Conservation (phyloP, 768 basidiomycete genomes). For the Mycena vulgaris region DNA sequence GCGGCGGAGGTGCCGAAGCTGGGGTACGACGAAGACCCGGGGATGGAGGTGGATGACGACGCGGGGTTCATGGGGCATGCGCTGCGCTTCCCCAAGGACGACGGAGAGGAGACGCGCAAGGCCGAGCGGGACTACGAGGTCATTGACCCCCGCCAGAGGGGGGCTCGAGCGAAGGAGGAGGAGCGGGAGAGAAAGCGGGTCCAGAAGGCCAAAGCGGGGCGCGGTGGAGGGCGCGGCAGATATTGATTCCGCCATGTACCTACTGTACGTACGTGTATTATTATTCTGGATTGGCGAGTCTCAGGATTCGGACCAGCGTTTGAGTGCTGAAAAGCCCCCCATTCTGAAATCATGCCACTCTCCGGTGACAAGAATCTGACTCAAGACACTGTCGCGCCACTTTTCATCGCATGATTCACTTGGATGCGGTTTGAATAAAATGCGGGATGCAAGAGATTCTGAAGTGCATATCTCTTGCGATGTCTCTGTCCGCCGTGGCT, state of each 20-base stretch:
- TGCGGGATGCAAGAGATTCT: no score
- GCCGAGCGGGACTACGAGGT: constrained; percentile 92
- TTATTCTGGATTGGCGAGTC: neutral
- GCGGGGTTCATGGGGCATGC: constrained; percentile 81
- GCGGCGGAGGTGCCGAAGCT: constrained; percentile 41
- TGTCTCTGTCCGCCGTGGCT: no score
- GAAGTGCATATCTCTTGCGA: no score
- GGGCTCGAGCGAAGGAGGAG: constrained; percentile 84
- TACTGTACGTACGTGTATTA: neutral
- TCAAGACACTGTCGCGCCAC: no score
- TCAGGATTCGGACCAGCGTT: no score
- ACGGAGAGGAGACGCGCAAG: constrained; percentile 80
- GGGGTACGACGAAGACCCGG: constrained; percentile 58
- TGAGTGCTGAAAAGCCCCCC: no score
- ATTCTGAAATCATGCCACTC: no score
- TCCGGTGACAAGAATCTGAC: no score
- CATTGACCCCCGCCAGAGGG: constrained; percentile 84
- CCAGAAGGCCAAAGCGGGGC: constrained; percentile 50
- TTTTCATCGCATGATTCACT: no score
- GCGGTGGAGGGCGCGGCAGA: constrained; percentile 47
- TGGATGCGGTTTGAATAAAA: no score
- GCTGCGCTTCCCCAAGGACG: constrained; percentile 84
- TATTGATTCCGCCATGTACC: neutral
- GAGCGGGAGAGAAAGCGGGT: constrained; percentile 76
- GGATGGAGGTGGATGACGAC: constrained; percentile 86